Base-by-base conservation (phyloP, 257 asterid species). In the Schizonepeta tenuifolia region DNA sequence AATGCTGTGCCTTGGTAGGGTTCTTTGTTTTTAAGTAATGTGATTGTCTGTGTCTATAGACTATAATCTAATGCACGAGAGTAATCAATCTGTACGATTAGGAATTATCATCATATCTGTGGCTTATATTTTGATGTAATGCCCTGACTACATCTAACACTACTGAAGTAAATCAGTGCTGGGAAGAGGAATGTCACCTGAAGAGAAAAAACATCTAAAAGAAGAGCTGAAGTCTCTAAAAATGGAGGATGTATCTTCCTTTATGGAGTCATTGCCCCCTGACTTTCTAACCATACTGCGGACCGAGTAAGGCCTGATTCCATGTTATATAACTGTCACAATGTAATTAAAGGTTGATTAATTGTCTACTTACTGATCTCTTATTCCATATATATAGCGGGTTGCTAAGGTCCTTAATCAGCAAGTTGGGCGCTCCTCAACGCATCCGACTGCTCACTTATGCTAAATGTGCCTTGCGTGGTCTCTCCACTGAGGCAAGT, bases 241-340 rank as follows among this genome's bases (percentile, higher is more conserved):
- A 76, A 78, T 90, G 92, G 98, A 88, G 83, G 98, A 94, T 74
- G 73, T 94, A 81, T 94, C 97, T 62, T 87, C 94, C n/a, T 89
- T 94, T 76, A 91, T 94, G 98, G 97, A 90, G 75, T 88, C 96
- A 50, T 83, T 94, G 79, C 93, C 99, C 40, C 82, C 92, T 2
- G 95, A 94, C 71, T 91, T 94, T 83, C 92, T 87, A 36, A 80
- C 92, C 36, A 82, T 91, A 70, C 75, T 91, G 75, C 87, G 96
- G 61, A 84, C 98, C 0, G 98, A 94, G 98, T 90, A 83, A 86
- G 91, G 26, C 69, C 69, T 22, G 35, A 33, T 63, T 75, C 49
- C 28, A 47, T 59, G 61, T 64, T 38, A 49, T 58, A 33, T 4
- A 66, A 26, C 20, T 53, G 5, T 10, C 54, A 47, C 63, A 13